Evolutionary conservation across 257 asterid species (phyloP).

Genomic region (Coffea eugenioides): DNA sequence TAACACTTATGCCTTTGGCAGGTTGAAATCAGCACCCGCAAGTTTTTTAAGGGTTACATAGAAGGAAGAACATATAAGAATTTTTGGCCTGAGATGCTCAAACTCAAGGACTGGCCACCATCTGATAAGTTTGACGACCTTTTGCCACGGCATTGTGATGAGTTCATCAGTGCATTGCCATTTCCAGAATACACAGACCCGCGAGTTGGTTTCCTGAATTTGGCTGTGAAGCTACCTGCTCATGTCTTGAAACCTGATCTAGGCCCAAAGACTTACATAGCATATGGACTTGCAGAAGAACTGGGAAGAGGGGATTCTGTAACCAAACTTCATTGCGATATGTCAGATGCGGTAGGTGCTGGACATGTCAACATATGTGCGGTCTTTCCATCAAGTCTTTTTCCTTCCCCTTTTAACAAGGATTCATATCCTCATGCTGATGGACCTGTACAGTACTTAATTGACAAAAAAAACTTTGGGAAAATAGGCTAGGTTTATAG

Average conservation of each 20-base stretch:
- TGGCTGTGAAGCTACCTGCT: constrained; percentile 76
- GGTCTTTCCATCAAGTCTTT: background rate
- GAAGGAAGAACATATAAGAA: constrained; percentile 71
- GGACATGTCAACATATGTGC: background rate
- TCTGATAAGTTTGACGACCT: constrained; percentile 82
- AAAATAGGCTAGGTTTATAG: background rate
- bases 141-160: constrained; percentile 92
- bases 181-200: constrained; percentile 89
- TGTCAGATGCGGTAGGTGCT: constrained; percentile 90
- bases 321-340: constrained; percentile 90
- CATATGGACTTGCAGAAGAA: constrained; percentile 67
- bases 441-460: background rate
- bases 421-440: background rate
- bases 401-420: background rate
- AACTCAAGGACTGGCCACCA: constrained; percentile 98
- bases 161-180: constrained; percentile 82
- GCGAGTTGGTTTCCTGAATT: constrained; percentile 72
- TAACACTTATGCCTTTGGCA: constrained; percentile 18
- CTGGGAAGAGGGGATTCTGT: constrained; percentile 98
- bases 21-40: constrained; percentile 68
- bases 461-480: background rate
- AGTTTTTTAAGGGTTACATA: constrained; percentile 74
- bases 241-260: constrained; percentile 73
- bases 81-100: constrained; percentile 97
- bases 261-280: constrained; percentile 97